Base-by-base conservation (phyloP, 805 yeast species). In the Peterozyma toletana region DNA sequence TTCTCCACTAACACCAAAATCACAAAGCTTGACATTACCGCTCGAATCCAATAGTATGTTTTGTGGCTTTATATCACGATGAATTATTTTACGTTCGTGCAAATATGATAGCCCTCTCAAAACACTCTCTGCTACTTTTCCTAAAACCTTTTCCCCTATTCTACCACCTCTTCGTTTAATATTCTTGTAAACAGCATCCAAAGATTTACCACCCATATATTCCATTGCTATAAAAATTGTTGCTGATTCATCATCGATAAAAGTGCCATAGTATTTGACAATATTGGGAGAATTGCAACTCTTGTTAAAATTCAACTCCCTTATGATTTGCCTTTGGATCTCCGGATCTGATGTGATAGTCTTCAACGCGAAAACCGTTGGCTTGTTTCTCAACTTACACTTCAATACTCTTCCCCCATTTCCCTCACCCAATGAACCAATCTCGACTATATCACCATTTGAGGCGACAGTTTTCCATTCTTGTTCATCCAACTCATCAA, bases 1-100 rank as follows among this genome's bases (percentile, higher is more conserved):
- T 57, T 88, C 96, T 10, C 99, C 99, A 57, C 95, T 83, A 27
- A 93, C 99, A 16, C 99, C 99, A 67, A 93, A 93, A 65, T 93
- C 99, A 65, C 98, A 91, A 42, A 93, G 67, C 60, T 93, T 93
- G 41, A 91, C 90, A 56, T 85, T 82, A 2, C 99, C 99, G 15
- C 67, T 53, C 3, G 65, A 59, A 57, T 86, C 90, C 21, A 93
- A 63, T 45, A 93, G 63, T 44, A 93, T 90, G 58, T 93, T 93
- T 50, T 90, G 95, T 2, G 99, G 99, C 59, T 93, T 93, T 52
- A 93, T 90, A 62, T 93, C 99, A 50, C 99, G 73, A 62, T 93
- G 99, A 50, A 93, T 89, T 50, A 93, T 88, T 50, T 81, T 78
- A 48, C 86, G 83, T 56, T 82, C 86, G 61, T 93, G 96, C 40